These are phyloP conservation scores for Lenwebbia sp. DNA, from an alignment of 345 rosid species.

Conservation along the genomic window DNA sequence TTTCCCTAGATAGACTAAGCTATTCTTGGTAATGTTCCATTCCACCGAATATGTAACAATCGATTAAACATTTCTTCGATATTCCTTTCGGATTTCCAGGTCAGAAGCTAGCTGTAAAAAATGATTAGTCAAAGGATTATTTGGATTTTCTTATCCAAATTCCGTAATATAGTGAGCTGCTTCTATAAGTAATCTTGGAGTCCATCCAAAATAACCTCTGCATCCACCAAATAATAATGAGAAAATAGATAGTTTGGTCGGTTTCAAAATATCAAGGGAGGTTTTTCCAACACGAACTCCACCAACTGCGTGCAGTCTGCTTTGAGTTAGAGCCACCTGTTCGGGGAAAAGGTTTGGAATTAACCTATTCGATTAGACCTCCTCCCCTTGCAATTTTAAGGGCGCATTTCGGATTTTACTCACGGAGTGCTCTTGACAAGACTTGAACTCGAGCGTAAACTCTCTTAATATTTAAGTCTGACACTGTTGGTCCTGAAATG, in stretches of 20 bases:
- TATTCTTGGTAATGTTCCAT: background rate
- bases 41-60: background rate
- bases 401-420: accelerated
- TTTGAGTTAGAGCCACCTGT: accelerated
- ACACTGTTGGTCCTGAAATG: background rate
- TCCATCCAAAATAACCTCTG: background rate
- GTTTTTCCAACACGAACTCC: background rate
- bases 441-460: background rate
- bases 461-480: background rate
- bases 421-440: background rate
- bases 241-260: background rate
- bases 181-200: background rate
- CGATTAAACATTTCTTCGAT: background rate
- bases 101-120: background rate
- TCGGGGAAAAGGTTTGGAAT: accelerated
- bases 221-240: background rate
- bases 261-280: background rate
- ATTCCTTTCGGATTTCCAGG: background rate
- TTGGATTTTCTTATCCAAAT: background rate
- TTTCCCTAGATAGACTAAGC: background rate
- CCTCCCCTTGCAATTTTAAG: background rate
- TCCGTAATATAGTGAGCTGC: background rate
- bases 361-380: background rate
- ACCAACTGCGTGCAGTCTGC: accelerated
- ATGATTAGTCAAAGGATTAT: background rate